Evolutionary conservation across 768 basidiomycete species (phyloP), one percentile per base, ranked within the genome.

Genomic region (Melanogaster broomeanus): DNA sequence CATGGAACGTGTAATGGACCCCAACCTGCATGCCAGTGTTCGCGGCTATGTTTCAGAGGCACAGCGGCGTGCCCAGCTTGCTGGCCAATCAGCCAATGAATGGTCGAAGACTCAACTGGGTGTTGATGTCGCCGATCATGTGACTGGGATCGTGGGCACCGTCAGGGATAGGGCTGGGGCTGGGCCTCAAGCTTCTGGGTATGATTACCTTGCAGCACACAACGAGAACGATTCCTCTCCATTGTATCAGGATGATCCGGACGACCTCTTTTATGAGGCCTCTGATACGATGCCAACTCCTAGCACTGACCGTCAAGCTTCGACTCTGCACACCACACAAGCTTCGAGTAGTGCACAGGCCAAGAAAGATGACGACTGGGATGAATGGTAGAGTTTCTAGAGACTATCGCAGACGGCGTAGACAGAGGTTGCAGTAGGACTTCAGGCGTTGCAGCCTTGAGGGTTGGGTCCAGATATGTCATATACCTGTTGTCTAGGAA

Each of bases 321-420:
- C 55, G 19, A 22, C 44, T 21, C 39, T 56, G 16, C 52, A 27
- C 34, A 18, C 48, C 12, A 34, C 52, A 28, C 60, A 49, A 24
- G 15, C 58, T 24, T 30, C 55, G 28, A 44, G 51, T 27, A 42
- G 51, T 22, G 42, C 51, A 5, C 54, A 62, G 24, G 55, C 64
- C 28, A 61, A 72, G 18, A 74, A 76, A 63, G 74, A 74, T 45
- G 81, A 77, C 55, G 82, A 81, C 37, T 90, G 88, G 84, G 83
- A 85, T 55, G 88, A 88, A 43, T 90, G 88, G 88, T 84, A 90
- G 68, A 87, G 88, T 64, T 90, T 90, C 59, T 90, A 81, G 74
- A 48, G 27, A n/a, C 41, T 13, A 4, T 40, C 6, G 31, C 12
- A 31, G 13, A 31, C 9, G 6, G 22, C 33, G 16, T 24, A n/a